A percentile compares a stretch with the other conserved stretches of the same genome.
Evolutionary conservation across 257 asterid genomes (phyloP).

Genomic region (Salvia rosmarinus): DNA sequence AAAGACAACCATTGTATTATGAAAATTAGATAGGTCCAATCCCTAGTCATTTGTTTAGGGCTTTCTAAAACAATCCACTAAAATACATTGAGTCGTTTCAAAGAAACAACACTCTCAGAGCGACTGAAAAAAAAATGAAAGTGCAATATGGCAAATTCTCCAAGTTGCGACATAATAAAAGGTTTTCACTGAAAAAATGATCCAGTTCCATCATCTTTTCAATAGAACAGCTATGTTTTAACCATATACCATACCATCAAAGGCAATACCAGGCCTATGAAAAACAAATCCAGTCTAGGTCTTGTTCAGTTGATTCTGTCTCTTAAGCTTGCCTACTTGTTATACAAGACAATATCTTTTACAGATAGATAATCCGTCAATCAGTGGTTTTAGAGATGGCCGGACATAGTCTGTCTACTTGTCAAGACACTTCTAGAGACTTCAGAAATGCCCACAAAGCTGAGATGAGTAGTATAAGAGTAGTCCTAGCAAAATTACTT

Average conservation of each 20-base stretch:
- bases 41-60: neutral
- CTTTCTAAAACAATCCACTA: neutral
- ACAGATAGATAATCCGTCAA: slow-evolving; percentile 6
- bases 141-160: neutral
- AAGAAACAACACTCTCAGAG: neutral
- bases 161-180: neutral
- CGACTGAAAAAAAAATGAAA: neutral
- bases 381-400: slow-evolving; percentile 1
- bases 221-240: neutral
- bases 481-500: neutral
- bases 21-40: neutral
- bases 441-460: neutral
- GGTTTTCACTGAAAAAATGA: neutral
- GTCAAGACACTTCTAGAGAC: slow-evolving; percentile 7
- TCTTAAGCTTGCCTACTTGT: neutral
- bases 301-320: slow-evolving; percentile 6
- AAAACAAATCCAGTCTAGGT: neutral
- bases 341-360: neutral
- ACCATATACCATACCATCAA: neutral
- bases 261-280: neutral
- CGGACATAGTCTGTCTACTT: slow-evolving; percentile 14
- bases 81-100: neutral
- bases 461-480: neutral
- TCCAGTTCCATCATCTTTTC: neutral
- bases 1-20: neutral